Conservation (phyloP, 352 stramenopile species). For the Phytophthora pistaciae region DNA sequence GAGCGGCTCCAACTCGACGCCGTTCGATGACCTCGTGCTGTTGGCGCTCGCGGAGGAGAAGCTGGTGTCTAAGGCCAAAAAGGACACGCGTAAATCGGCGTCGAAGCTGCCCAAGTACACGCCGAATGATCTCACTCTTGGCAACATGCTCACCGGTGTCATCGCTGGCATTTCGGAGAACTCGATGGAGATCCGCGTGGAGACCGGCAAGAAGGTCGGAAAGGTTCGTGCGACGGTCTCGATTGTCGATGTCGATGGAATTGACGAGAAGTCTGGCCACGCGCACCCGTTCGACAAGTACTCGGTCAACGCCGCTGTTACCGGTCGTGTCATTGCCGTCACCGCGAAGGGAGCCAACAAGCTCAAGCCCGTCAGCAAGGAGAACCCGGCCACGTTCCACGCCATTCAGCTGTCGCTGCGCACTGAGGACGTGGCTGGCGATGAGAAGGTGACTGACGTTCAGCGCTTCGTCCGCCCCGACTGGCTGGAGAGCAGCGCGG, state of each 20-base stretch:
- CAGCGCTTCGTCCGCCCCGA: slow-evolving; percentile 70
- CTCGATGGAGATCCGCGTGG: slow-evolving; percentile 86
- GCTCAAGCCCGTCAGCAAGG: slow-evolving; percentile 81
- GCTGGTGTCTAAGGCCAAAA: slow-evolving; percentile 46
- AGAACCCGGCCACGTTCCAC: slow-evolving; percentile 81
- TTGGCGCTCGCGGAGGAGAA: slow-evolving; percentile 67
- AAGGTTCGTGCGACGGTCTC: slow-evolving; percentile 84
- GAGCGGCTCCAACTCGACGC: slow-evolving; percentile 54
- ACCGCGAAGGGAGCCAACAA: slow-evolving; percentile 87
- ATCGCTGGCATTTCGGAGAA: slow-evolving; percentile 84
- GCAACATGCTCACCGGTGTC: slow-evolving; percentile 73
- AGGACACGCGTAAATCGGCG: slow-evolving; percentile 35
- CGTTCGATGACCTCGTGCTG: slow-evolving; percentile 81
- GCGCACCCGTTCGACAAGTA: slow-evolving; percentile 87
- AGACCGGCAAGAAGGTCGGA: slow-evolving; percentile 74
- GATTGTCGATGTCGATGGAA: slow-evolving; percentile 84
- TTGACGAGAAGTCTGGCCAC: slow-evolving; percentile 39
- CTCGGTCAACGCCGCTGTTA: slow-evolving; percentile 76
- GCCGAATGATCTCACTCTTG: slow-evolving; percentile 63
- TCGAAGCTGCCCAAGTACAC: slow-evolving; percentile 81
- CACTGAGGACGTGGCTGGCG: slow-evolving; percentile 49
- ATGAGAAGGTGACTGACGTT: slow-evolving; percentile 46
- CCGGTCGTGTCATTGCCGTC: slow-evolving; percentile 72
- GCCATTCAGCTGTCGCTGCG: slow-evolving; percentile 77
- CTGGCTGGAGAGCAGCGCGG: slow-evolving; percentile 78